phyloP scores from a whole-genome alignment of 2,329 filamentous ascomycete species.

The Claviceps fusiformis region DNA sequence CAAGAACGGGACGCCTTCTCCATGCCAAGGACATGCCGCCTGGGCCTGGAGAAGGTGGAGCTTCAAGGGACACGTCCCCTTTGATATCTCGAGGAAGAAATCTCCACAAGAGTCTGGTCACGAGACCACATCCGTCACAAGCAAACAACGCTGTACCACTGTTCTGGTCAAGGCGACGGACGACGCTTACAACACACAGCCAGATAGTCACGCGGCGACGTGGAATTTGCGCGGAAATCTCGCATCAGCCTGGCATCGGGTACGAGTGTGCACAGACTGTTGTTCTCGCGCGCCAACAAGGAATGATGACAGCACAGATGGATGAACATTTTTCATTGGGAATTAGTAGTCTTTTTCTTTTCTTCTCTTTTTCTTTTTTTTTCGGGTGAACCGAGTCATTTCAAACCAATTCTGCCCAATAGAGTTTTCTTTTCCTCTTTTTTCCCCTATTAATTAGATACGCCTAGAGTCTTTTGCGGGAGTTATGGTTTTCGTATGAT shows the following conservation, averaged over 20 bases:
- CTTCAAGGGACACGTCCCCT: conserved; percentile 34
- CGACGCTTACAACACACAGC: conserved; percentile 53
- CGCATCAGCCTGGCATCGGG: conserved; percentile 53
- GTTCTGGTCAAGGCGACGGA: conserved; percentile 54
- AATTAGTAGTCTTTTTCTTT: no score
- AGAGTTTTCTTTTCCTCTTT: no score
- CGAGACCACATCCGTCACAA: conserved; percentile 3
- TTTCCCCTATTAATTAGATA: no score
- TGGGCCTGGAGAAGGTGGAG: conserved; percentile 56
- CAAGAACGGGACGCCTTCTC: conserved; percentile 13
- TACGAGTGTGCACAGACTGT: conserved; percentile 26
- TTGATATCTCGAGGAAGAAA: conserved; percentile 13
- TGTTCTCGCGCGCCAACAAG: conserved; percentile 10
- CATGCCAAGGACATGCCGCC: conserved; percentile 29
- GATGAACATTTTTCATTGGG: neutral
- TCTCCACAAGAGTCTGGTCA: conserved; percentile 3
- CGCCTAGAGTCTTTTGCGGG: no score
- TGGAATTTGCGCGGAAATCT: conserved; percentile 54
- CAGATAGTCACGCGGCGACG: conserved; percentile 43
- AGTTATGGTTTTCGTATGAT: no score
- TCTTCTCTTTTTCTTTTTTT: no score
- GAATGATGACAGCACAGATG: neutral
- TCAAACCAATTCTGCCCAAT: no score
- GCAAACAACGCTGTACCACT: conserved; percentile 28
- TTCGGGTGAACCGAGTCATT: no score